Evolutionary conservation across 495 filamentous ascomycete species (phyloP), one percentile per base, ranked within the genome.

Genomic region (Aspergillus egyptiacus): DNA sequence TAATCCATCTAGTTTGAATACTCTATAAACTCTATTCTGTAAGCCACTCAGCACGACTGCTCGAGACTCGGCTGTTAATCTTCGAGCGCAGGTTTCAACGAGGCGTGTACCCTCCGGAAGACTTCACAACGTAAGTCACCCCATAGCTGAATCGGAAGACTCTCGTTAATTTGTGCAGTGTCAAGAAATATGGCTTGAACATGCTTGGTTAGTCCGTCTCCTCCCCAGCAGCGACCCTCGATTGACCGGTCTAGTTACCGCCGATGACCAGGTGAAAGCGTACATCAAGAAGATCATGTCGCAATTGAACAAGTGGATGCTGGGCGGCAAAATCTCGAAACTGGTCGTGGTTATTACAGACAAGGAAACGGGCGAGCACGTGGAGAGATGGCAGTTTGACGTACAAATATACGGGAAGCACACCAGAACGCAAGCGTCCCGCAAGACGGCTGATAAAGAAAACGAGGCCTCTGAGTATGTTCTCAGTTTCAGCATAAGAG

Each of bases 251-350:
- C 11, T 48, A 82, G 89, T 96, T 30, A 89, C 93, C 14, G 82
- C 87, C 48, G 93, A 98, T 68, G 93, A 97, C 72, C 90, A 97
- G 65, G 93, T 98, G 57, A 94, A 95, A 72, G 89, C 91, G 41
- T 98, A 98, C 68, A 94, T 95, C 75, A 95, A 94, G 72, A 95
- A 93, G 72, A 95, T 96, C 68, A 96, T 95, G 88, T 85, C 84
- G 4, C 90, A 95, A 69, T 79, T 96, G 35, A 89, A 91, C 69
- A 86, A 84, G 60, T 98, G 93, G 93, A 97, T 96, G 86, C 73
- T 86, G 34, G 86, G 85, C 56, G 88, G 90, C 60, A 97, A 97
- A 70, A 94, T 98, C 57, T 90, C 85, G 11, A 97, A 95, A 68
- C 82, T 98, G 1, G 91, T 98, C 22, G 83, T 98, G 23, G 91